Conservation (phyloP, 139 green algal species). For the Zygnema circumcarinatum region DNA sequence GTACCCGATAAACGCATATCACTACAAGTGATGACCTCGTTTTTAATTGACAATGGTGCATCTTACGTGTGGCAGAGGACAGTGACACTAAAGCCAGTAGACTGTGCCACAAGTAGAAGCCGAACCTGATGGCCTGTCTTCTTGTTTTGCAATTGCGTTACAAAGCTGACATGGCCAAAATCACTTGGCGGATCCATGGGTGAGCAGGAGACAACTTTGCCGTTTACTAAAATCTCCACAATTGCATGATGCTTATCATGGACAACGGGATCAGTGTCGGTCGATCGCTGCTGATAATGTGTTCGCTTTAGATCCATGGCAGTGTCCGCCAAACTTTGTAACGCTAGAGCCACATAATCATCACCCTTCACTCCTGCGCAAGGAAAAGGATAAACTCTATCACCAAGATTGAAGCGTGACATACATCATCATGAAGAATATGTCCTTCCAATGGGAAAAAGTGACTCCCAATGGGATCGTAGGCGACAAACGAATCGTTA, state of each 20-base stretch:
- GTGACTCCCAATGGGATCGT: too few relatives aligned
- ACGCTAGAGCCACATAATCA: slow-evolving; percentile 53
- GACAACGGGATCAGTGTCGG: slow-evolving; percentile 7
- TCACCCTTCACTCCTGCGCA: slow-evolving; percentile 25
- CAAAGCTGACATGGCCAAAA: slow-evolving; percentile 61
- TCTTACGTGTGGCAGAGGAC: too few relatives aligned
- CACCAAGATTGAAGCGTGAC: too few relatives aligned
- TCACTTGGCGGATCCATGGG: slow-evolving; percentile 50
- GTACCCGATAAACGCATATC: too few relatives aligned
- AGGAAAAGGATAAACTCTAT: slow-evolving; percentile 11
- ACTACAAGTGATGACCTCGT: too few relatives aligned
- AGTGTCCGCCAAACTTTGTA: slow-evolving; percentile 24
- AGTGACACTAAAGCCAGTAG: too few relatives aligned
- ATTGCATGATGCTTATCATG: slow-evolving; percentile 36
- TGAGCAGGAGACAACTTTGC: slow-evolving; percentile 33
- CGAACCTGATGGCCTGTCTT: slow-evolving; percentile 12
- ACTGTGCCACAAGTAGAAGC: too few relatives aligned
- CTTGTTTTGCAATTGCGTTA: slow-evolving; percentile 37
- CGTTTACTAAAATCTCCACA: slow-evolving; percentile 23
- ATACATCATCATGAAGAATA: too few relatives aligned
- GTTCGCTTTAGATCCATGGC: slow-evolving; percentile 30
- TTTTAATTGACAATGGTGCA: too few relatives aligned
- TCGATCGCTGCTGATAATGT: not conserved
- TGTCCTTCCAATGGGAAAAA: too few relatives aligned
- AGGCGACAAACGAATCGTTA: too few relatives aligned